Percentiles rank a stretch among this genome's conserved stretches.
Conservation (phyloP, 2,329 filamentous ascomycete genomes). For the Fonsecaea pedrosoi region DNA sequence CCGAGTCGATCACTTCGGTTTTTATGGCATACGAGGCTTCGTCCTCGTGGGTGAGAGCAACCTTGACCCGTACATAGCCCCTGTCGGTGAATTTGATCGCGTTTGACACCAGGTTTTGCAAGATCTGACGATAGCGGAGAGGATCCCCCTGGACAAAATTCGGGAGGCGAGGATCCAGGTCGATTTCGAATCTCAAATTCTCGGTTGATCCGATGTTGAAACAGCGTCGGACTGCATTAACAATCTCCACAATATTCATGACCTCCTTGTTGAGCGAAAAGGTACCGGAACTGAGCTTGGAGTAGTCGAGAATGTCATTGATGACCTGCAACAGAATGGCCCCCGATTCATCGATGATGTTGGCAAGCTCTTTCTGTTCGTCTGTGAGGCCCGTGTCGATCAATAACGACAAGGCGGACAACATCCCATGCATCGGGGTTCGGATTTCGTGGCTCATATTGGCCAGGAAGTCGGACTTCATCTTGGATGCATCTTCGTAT, state of each 20-base stretch:
- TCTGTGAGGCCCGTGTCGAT: constrained; percentile 60
- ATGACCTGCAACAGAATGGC: constrained; percentile 66
- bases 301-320: constrained; percentile 72
- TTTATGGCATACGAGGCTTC: constrained; percentile 50
- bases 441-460: constrained; percentile 71
- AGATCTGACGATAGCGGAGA: constrained; percentile 65
- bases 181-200: constrained; percentile 40
- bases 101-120: constrained; percentile 68
- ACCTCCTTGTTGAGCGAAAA: constrained; percentile 54
- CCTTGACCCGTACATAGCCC: constrained; percentile 57
- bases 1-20: constrained; percentile 58
- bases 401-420: constrained; percentile 65
- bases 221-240: constrained; percentile 29
- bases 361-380: constrained; percentile 63
- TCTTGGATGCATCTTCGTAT: constrained; percentile 67
- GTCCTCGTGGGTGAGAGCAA: constrained; percentile 36
- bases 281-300: constrained; percentile 63
- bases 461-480: constrained; percentile 67
- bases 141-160: constrained; percentile 61
- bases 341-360: constrained; percentile 66
- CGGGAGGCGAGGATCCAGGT: constrained; percentile 57
- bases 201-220: constrained; percentile 29
- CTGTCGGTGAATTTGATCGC: constrained; percentile 67
- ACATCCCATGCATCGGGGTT: constrained; percentile 69
- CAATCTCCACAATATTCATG: constrained; percentile 33